A percentile compares a stretch with the other conserved stretches of the same genome.
phyloP scores from a whole-genome alignment of 1,139 yeast genomes.

The Magnusiomyces suaveolens region DNA sequence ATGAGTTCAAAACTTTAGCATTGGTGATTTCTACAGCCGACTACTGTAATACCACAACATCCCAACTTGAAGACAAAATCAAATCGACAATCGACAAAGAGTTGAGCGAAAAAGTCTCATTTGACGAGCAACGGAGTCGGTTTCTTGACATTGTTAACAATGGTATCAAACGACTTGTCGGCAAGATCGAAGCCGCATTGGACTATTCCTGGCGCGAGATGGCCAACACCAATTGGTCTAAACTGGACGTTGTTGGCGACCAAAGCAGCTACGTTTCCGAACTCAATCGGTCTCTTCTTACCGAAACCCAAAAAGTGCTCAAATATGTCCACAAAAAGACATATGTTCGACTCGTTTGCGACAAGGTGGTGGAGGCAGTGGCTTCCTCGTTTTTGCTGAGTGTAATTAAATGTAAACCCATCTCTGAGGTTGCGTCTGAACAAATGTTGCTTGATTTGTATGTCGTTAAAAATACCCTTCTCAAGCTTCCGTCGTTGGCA shows the following conservation, averaged over 20 bases:
- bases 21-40: constrained; percentile 81
- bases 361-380: constrained; percentile 61
- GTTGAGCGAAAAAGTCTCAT: constrained; percentile 35
- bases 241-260: constrained; percentile 52
- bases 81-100: constrained; percentile 39
- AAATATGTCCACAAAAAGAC: constrained; percentile 60
- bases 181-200: constrained; percentile 52
- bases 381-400: constrained; percentile 49
- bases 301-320: constrained; percentile 43
- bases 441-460: constrained; percentile 69
- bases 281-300: constrained; percentile 40
- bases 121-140: constrained; percentile 48
- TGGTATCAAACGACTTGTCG: constrained; percentile 48
- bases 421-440: constrained; percentile 63
- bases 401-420: constrained; percentile 52
- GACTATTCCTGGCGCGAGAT: constrained; percentile 79
- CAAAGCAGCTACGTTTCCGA: constrained; percentile 62
- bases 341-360: constrained; percentile 64
- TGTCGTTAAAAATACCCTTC: constrained; percentile 48
- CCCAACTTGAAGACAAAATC: constrained; percentile 64
- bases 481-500: constrained; percentile 39
- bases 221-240: constrained; percentile 68
- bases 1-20: constrained; percentile 58
- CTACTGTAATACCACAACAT: constrained; percentile 68
- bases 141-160: constrained; percentile 52